Base-by-base conservation (phyloP, 768 basidiomycete species). In the Tubosaeta sp. region DNA sequence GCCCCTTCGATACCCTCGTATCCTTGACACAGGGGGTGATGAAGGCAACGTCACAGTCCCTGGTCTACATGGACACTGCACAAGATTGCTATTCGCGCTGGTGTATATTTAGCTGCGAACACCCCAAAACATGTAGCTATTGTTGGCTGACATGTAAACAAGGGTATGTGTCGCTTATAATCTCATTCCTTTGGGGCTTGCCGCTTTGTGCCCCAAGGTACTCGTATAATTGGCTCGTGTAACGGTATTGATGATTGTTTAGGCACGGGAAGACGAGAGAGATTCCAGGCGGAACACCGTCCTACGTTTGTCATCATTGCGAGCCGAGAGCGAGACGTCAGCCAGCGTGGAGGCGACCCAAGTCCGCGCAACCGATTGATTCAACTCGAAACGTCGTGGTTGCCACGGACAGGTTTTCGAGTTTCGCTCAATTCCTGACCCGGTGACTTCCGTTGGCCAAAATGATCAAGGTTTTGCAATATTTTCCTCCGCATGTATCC, bases 51-150 rank as follows among this genome's bases (percentile, higher is more conserved):
- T 12, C 21, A 6, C 51, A 67, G 62, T 51, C 46, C 39, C 32
- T 51, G 4, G 32, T 39, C 22, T 67, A 69, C 48, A 69, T 67
- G 60, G 67, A 66, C 44, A 54, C 62, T 2, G 62, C 65, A 0
- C 66, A 67, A 49, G 66, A 67, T 13, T 67, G 66, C 19, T 67
- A 60, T 36, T 68, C 67, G 19, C 65, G 64, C 22, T 47, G 56
- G 48, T 67, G 66, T 30, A 21, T 61, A 19, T 65, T 59, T n/a
- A 67, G 67, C 57, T 62, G 55, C 24, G 66, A 67, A 35, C 66
- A 67, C 25, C 54, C 66, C 0, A 60, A 50, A 18, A 19, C 40
- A 6, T 67, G 66, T 39, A 53, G 39, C 32, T 56, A 55, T 36
- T 67, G 66, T 24, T 56, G 64, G 64, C 35, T 64, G 35, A 67